A percentile compares a stretch with the other conserved stretches of the same genome.
These are phyloP conservation scores for Lactarius deliciosus DNA, from an alignment of 768 basidiomycete species.

Conservation along the genomic window DNA sequence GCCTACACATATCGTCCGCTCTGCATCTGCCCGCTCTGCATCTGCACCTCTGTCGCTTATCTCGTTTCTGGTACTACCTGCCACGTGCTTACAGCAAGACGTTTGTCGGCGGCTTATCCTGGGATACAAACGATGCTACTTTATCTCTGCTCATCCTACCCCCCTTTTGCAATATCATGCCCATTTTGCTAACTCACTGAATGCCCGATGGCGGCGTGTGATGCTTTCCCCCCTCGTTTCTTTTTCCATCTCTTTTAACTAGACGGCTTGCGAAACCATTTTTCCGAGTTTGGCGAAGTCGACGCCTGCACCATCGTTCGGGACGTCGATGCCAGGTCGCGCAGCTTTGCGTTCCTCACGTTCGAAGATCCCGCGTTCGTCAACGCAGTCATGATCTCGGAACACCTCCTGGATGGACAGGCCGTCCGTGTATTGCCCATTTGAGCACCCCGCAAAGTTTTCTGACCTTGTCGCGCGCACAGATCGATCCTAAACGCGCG, in stretches of 20 bases:
- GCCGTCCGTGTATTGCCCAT: constrained; percentile 60
- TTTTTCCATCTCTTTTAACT: constrained; percentile 18
- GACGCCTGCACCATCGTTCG: constrained; percentile 99
- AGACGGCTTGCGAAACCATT: constrained; percentile 84
- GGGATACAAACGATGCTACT: constrained; percentile 99
- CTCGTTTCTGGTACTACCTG: constrained; percentile 24
- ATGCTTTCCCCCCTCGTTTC: background rate
- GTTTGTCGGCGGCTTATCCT: constrained; percentile 99
- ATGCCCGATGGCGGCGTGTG: constrained; percentile 36
- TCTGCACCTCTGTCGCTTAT: constrained; percentile 28
- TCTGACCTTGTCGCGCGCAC: background rate
- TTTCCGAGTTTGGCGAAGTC: constrained; percentile 94
- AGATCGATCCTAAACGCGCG: constrained; percentile 99
- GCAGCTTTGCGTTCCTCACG: constrained; percentile 97
- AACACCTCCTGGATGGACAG: constrained; percentile 95
- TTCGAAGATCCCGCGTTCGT: constrained; percentile 92
- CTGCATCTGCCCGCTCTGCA: too few relatives aligned
- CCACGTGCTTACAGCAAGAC: constrained; percentile 75
- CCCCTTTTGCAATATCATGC: constrained; percentile 32
- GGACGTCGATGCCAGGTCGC: constrained; percentile 88
- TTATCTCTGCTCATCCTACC: constrained; percentile 37
- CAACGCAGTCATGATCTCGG: constrained; percentile 92
- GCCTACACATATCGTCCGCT: too few relatives aligned
- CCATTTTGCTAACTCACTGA: constrained; percentile 41
- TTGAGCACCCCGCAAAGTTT: background rate